These are phyloP conservation scores for Aspergillus sp. DNA, from an alignment of 2,329 filamentous ascomycete genomes.

Conservation along the genomic window DNA sequence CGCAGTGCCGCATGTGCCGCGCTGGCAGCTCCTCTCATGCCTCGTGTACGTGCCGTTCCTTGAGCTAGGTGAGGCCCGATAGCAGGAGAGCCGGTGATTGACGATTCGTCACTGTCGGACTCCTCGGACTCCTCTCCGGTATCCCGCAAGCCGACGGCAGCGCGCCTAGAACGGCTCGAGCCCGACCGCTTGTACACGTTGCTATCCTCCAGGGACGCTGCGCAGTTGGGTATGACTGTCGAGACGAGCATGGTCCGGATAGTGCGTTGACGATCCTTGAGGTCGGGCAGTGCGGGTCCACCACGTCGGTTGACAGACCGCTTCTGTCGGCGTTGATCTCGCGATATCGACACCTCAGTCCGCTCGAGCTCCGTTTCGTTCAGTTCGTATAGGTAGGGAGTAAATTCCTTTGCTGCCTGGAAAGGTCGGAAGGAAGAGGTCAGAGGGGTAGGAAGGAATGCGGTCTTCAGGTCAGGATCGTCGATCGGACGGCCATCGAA, in stretches of 20 bases:
- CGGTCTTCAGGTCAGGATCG: conserved; percentile 81
- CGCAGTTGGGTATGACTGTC: conserved; percentile 86
- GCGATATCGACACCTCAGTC: conserved; percentile 87
- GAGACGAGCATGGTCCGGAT: conserved; percentile 92
- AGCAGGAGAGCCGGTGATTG: conserved; percentile 75
- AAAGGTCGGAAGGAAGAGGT: conserved; percentile 83
- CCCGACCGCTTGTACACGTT: conserved; percentile 79
- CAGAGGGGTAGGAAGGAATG: conserved; percentile 83
- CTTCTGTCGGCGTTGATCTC: conserved; percentile 93
- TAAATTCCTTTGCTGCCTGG: conserved; percentile 90
- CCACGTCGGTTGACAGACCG: conserved; percentile 91
- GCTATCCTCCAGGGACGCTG: conserved; percentile 76
- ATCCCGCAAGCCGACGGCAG: conserved; percentile 59
- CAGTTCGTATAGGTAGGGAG: conserved; percentile 90
- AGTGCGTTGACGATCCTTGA: conserved; percentile 91
- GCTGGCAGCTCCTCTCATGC: conserved; percentile 84
- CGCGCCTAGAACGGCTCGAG: conserved; percentile 61
- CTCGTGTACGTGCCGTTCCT: conserved; percentile 81
- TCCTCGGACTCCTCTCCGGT: conserved; percentile 79
- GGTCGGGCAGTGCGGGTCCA: conserved; percentile 89
- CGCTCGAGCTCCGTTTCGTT: conserved; percentile 87
- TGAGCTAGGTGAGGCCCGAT: conserved; percentile 65
- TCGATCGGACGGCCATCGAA: conserved; percentile 94
- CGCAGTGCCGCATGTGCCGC: conserved; percentile 84
- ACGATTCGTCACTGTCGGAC: conserved; percentile 87